These are phyloP conservation scores for Acanthamoeba sp. DNA, from an alignment of 208 protist genomes.

Conservation along the genomic window DNA sequence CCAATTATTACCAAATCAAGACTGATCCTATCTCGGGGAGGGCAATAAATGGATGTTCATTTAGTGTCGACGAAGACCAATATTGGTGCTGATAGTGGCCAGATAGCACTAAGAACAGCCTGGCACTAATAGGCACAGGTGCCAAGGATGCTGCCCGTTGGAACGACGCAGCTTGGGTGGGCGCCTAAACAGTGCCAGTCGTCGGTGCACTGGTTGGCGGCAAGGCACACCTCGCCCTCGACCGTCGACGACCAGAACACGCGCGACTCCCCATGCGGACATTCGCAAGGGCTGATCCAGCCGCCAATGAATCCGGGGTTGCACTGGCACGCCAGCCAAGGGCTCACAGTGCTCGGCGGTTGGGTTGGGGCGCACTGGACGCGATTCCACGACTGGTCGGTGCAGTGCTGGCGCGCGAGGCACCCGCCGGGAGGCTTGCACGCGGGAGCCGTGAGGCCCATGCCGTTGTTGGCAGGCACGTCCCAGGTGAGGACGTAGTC, in stretches of 20 bases:
- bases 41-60: too few species aligned
- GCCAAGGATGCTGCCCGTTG: too few species aligned
- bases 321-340: slow-evolving; percentile 1
- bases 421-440: neutral
- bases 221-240: slow-evolving; percentile 20
- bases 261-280: neutral
- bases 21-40: too few species aligned
- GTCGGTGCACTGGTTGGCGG: neutral
- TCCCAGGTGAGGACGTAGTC: neutral
- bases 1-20: too few species aligned
- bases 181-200: slow-evolving; percentile 63
- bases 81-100: too few species aligned
- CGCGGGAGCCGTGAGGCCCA: neutral
- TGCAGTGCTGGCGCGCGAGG: neutral
- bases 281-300: neutral
- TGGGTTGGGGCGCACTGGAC: neutral
- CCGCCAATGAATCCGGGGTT: slow-evolving; percentile 40
- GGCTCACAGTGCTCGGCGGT: neutral
- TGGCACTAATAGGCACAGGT: too few species aligned
- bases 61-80: too few species aligned
- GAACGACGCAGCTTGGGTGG: too few species aligned
- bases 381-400: neutral
- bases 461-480: neutral
- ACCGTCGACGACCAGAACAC: neutral
- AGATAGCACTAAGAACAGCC: too few species aligned